Percentiles rank a stretch among this genome's conserved stretches.
These are phyloP conservation scores for Aspergillus sparsus DNA, from an alignment of 495 filamentous ascomycete genomes.

Conservation along the genomic window DNA sequence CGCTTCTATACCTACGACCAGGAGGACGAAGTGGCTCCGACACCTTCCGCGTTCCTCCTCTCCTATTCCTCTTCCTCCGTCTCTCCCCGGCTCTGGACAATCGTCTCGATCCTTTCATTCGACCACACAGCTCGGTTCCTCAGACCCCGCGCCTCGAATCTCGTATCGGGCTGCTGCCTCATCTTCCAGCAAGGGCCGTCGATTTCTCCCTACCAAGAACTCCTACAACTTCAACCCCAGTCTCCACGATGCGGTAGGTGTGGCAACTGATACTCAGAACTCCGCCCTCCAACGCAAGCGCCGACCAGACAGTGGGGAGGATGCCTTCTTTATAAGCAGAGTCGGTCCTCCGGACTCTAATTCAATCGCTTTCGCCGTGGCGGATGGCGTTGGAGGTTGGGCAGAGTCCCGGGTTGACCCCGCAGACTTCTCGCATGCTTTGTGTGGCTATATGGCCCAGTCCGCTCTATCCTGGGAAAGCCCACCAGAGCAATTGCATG, in stretches of 20 bases:
- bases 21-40: constrained; percentile 13
- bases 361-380: constrained; percentile 73
- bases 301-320: constrained; percentile 82
- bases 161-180: constrained; percentile 55
- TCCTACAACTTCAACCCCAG: constrained; percentile 75
- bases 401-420: constrained; percentile 87
- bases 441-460: constrained; percentile 87
- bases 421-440: constrained; percentile 90
- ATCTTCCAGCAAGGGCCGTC: constrained; percentile 74
- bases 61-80: constrained; percentile 12
- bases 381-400: constrained; percentile 96
- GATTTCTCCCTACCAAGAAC: constrained; percentile 69
- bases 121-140: constrained; percentile 22
- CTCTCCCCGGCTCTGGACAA: not conserved
- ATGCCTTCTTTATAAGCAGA: constrained; percentile 90
- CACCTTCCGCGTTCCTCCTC: constrained; percentile 9
- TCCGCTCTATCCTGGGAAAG: constrained; percentile 57
- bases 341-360: constrained; percentile 58
- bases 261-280: constrained; percentile 47
- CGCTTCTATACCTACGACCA: constrained; percentile 15
- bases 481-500: constrained; percentile 51
- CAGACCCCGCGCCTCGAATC: constrained; percentile 29
- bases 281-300: constrained; percentile 33
- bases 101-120: constrained; percentile 34
- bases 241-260: constrained; percentile 51